Evolutionary conservation across 257 asterid species (phyloP), one percentile per base, ranked within the genome.

Genomic region (Fraxinus pennsylvanica): DNA sequence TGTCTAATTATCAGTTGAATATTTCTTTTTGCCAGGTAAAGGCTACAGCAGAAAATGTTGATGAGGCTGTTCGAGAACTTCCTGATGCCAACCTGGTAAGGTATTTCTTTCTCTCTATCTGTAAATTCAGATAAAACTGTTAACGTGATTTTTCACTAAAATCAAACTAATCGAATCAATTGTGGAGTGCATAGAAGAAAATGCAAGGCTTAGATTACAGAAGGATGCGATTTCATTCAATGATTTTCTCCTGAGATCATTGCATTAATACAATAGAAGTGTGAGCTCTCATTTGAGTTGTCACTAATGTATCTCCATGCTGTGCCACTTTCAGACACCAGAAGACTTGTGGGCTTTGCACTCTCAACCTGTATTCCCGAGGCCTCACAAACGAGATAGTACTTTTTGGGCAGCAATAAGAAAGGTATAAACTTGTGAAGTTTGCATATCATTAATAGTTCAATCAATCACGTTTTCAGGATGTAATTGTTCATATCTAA

Each of bases 51-150:
- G 97, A 86, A 90, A 88, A 95, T 85, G 97, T 95, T 6, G 89
- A 95, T 80, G 99, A 88, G 87, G 99, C 99, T 77, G 98, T 93
- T 66, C 85, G 99, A 83, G 99, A 95, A 82, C 96, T 95, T 85
- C 99, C 99, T 82, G 99, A 95, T 89, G 98, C 99, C 96, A 95
- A 95, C 93, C 90, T 57, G 98, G 99, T 95, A 93, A 91, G 98
- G 98, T 91, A 92, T 79, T 90, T 91, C 84, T 84, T 89, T 78
- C 88, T 80, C 89, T 83, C 86, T 68, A 36, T 83, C 72, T 80
- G 85, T 84, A 39, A 72, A 68, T 82, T 71, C 41, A 12, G 22
- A 59, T 54, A 68, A 29, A 70, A 83, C n/a, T n/a, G 30, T 33
- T 21, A 59, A 12, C 21, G 22, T 77, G 59, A 50, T 35, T 47